These are phyloP conservation scores for Clohesyomyces aquaticus DNA, from an alignment of 495 filamentous ascomycete species.

Conservation along the genomic window DNA sequence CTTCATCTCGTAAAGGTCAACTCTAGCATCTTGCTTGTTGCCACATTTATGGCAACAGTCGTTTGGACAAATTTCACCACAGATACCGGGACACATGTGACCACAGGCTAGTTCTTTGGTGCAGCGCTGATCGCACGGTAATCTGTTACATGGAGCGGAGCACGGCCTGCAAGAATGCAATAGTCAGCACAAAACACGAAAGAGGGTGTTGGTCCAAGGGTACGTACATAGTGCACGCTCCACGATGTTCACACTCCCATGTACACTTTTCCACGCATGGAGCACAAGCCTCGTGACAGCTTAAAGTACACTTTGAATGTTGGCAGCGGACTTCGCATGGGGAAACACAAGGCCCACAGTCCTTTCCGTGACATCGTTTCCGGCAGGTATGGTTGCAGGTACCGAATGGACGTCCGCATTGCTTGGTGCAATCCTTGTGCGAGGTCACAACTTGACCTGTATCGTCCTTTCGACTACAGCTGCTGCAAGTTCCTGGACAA, in stretches of 20 bases:
- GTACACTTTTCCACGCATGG: conserved; percentile 64
- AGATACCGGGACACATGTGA: conserved; percentile 32
- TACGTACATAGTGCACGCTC: conserved; percentile 58
- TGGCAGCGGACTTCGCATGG: conserved; percentile 64
- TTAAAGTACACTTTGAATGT: conserved; percentile 63
- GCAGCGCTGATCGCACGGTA: conserved; percentile 71
- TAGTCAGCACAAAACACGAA: too few relatives aligned
- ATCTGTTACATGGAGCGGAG: conserved; percentile 61
- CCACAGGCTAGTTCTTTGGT: conserved; percentile 38
- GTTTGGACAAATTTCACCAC: conserved; percentile 23
- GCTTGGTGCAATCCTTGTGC: conserved; percentile 11
- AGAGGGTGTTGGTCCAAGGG: too few relatives aligned
- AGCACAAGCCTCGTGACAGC: conserved; percentile 65
- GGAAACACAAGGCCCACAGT: conserved; percentile 59
- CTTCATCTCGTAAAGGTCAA: conserved; percentile 58
- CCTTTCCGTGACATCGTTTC: conserved; percentile 57
- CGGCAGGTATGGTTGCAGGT: conserved; percentile 63
- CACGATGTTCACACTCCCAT: conserved; percentile 60
- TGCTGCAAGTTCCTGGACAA: conserved; percentile 57
- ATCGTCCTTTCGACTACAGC: conserved; percentile 58
- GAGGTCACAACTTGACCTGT: neutral
- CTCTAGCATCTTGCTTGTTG: conserved; percentile 48
- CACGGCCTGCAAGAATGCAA: too few relatives aligned
- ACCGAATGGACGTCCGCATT: conserved; percentile 11
- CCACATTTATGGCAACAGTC: conserved; percentile 27